A percentile compares a stretch with the other conserved stretches of the same genome.
phyloP scores from a whole-genome alignment of 805 yeast genomes.

The Maudiozyma barnettii region DNA sequence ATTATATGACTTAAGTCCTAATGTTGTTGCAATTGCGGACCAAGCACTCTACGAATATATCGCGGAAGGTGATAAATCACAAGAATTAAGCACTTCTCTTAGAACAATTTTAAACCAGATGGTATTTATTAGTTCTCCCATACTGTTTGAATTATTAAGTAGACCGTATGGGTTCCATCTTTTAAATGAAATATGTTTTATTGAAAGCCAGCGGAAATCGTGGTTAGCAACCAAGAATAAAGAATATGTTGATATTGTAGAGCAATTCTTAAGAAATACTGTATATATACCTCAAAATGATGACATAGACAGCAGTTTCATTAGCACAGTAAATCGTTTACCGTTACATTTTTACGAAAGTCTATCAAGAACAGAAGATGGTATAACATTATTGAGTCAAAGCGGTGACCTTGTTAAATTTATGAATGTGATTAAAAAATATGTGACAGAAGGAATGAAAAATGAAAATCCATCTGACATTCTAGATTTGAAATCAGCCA shows the following conservation, averaged over 20 bases:
- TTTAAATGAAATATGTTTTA: constrained; percentile 47
- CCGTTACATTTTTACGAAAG: constrained; percentile 75
- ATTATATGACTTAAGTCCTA: constrained; percentile 54
- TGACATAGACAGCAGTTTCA: neutral
- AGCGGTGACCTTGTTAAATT: constrained; percentile 38
- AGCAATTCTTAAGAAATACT: constrained; percentile 26
- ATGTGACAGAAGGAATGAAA: constrained; percentile 17
- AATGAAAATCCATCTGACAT: constrained; percentile 24
- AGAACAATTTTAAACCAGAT: constrained; percentile 33
- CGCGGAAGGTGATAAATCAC: constrained; percentile 32
- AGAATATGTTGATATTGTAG: constrained; percentile 41
- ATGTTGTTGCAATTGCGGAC: constrained; percentile 49
- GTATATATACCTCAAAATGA: neutral
- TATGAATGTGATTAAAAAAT: constrained; percentile 28
- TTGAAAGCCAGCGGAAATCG: constrained; percentile 53
- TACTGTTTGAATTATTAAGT: constrained; percentile 55
- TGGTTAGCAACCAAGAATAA: constrained; percentile 49
- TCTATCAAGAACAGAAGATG: constrained; percentile 72
- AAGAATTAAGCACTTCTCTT: constrained; percentile 16
- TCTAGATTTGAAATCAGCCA: constrained; percentile 53
- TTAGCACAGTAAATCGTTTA: constrained; percentile 14
- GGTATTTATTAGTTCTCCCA: constrained; percentile 42
- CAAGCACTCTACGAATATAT: constrained; percentile 43
- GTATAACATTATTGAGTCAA: constrained; percentile 50
- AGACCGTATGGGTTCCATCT: constrained; percentile 63